Percentiles rank a stretch among this genome's conserved stretches.
Evolutionary conservation across 2,329 filamentous ascomycete genomes (phyloP).

Genomic region (Diplodia sapinea): DNA sequence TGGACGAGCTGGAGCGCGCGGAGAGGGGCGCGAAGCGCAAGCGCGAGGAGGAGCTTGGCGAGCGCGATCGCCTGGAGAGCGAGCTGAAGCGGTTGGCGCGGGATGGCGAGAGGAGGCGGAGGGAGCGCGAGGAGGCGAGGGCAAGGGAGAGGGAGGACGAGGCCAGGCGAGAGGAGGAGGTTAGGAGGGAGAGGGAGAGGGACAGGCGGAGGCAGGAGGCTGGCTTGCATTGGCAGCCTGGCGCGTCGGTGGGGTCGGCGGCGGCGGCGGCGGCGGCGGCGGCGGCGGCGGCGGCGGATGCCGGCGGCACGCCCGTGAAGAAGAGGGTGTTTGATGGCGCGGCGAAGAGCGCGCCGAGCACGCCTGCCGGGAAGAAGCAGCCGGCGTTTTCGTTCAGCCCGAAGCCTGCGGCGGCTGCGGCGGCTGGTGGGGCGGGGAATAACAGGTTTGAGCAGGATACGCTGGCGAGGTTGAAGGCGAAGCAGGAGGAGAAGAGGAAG

Average conservation of each 20-base stretch:
- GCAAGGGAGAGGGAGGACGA: conserved; percentile 52
- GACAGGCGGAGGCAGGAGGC: conserved; percentile 59
- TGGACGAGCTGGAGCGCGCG: conserved; percentile 81
- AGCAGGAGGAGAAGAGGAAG: conserved; percentile 50
- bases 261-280: too few relatives aligned
- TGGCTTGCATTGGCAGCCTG: conserved; percentile 34
- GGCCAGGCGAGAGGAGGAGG: conserved; percentile 52
- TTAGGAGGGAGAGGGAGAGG: conserved; percentile 53
- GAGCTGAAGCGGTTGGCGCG: conserved; percentile 45
- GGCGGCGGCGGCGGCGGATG: neutral
- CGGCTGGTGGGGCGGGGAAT: conserved; percentile 28
- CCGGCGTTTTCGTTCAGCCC: conserved; percentile 54
- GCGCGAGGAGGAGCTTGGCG: conserved; percentile 51
- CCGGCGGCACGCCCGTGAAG: conserved; percentile 25
- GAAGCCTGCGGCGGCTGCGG: conserved; percentile 31
- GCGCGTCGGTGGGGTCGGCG: conserved; percentile 28
- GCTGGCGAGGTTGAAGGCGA: conserved; percentile 51
- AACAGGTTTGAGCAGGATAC: conserved; percentile 49
- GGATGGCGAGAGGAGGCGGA: conserved; percentile 28
- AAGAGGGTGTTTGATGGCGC: conserved; percentile 30
- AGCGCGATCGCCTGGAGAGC: conserved; percentile 59
- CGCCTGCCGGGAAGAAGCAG: conserved; percentile 42
- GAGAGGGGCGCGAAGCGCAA: conserved; percentile 64
- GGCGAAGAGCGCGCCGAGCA: conserved; percentile 37
- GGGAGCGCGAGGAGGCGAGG: conserved; percentile 27